Percentiles rank a stretch among this genome's conserved stretches.
phyloP scores from a whole-genome alignment of 1,284 basidiomycete species.

The Austroboletus niveus region DNA sequence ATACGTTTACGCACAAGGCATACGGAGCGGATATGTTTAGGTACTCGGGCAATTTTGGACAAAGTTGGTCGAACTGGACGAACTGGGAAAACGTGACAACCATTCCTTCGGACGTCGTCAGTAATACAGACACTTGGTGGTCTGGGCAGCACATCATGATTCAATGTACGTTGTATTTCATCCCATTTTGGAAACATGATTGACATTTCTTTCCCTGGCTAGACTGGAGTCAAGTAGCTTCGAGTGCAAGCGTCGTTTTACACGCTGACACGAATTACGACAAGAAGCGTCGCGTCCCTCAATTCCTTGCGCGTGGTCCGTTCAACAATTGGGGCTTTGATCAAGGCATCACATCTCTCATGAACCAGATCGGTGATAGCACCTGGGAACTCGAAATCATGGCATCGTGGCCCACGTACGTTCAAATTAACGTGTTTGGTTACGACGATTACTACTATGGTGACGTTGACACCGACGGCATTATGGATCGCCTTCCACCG shows the following conservation, averaged over 20 bases:
- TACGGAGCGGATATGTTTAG: slow-evolving; percentile 85
- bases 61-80: slow-evolving; percentile 78
- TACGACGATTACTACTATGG: slow-evolving; percentile 91
- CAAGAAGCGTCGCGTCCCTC: slow-evolving; percentile 73
- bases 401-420: slow-evolving; percentile 82
- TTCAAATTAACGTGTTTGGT: slow-evolving; percentile 86
- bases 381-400: slow-evolving; percentile 82
- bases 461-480: slow-evolving; percentile 81
- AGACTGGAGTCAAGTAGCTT: slow-evolving; percentile 75
- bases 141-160: slow-evolving; percentile 80
- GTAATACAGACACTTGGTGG: slow-evolving; percentile 67
- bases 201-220: slow-evolving; percentile 4
- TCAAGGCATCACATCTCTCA: slow-evolving; percentile 67
- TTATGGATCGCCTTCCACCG: slow-evolving; percentile 86
- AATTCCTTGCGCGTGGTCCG: slow-evolving; percentile 79
- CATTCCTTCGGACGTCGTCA: slow-evolving; percentile 59
- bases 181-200: neutral
- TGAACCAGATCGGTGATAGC: slow-evolving; percentile 61
- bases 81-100: slow-evolving; percentile 72
- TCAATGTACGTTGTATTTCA: slow-evolving; percentile 60
- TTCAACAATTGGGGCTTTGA: slow-evolving; percentile 93
- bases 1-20: slow-evolving; percentile 77
- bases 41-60: slow-evolving; percentile 84
- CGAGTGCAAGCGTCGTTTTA: slow-evolving; percentile 64
- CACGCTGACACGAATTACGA: slow-evolving; percentile 75